Evolutionary conservation across 78 protist species (phyloP).

Genomic region (Blattamonas nauphoetae): DNA sequence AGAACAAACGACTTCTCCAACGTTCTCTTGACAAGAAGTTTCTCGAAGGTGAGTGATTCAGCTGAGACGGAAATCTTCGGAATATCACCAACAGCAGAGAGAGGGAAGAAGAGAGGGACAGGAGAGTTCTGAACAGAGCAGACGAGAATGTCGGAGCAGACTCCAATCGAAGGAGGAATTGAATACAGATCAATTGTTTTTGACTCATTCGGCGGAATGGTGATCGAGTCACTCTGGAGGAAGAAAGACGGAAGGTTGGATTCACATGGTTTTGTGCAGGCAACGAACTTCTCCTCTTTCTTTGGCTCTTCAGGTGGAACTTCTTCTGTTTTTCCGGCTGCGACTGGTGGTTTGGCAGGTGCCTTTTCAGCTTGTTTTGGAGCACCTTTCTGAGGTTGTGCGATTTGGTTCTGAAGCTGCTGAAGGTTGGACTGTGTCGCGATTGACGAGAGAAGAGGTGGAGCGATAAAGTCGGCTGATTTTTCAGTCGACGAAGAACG

Average conservation of each 20-base stretch:
- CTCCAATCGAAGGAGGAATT: conserved; percentile 17
- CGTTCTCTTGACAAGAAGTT: neutral
- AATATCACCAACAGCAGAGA: conserved; percentile 33
- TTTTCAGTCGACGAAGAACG: neutral
- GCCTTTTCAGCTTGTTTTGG: too few species aligned
- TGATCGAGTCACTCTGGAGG: neutral
- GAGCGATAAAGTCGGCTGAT: too few species aligned
- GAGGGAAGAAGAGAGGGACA: conserved; percentile 24
- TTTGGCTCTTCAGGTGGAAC: too few species aligned
- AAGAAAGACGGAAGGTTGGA: neutral
- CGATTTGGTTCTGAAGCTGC: neutral
- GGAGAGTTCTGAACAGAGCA: conserved; percentile 43
- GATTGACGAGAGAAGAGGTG: neutral
- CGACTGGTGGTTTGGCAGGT: too few species aligned
- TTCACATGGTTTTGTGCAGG: too few species aligned
- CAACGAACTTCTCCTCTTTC: too few species aligned
- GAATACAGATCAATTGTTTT: conserved; percentile 34
- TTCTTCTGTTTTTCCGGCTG: too few species aligned
- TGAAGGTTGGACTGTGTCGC: neutral
- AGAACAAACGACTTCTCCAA: neutral
- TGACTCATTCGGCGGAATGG: conserved; percentile 33
- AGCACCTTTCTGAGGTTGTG: too few species aligned
- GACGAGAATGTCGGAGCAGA: conserved; percentile 19
- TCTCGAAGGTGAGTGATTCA: neutral
- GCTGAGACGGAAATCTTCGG: neutral